A percentile compares a stretch with the other conserved stretches of the same genome.
Evolutionary conservation across 2,329 filamentous ascomycete species (phyloP).

Genomic region (Paramyrothecium roridum): DNA sequence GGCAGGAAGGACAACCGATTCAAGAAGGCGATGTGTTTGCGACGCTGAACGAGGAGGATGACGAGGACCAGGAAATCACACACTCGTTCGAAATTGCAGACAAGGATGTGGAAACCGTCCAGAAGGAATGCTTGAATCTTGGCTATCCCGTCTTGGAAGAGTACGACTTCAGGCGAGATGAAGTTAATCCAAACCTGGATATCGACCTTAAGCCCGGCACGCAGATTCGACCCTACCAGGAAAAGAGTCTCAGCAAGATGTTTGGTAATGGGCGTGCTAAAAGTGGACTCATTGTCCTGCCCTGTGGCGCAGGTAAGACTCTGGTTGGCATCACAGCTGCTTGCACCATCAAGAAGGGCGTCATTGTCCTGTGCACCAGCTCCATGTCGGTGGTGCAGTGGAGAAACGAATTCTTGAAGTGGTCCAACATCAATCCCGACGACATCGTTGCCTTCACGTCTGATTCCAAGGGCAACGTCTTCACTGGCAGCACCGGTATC

Average conservation of each 20-base stretch:
- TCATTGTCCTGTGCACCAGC: slow-evolving; percentile 92
- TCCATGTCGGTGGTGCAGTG: slow-evolving; percentile 98
- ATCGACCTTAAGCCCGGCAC: slow-evolving; percentile 89
- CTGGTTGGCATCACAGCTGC: slow-evolving; percentile 97
- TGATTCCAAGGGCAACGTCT: slow-evolving; percentile 76
- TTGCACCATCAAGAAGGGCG: slow-evolving; percentile 95
- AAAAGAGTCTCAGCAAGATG: slow-evolving; percentile 98
- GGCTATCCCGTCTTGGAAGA: slow-evolving; percentile 89
- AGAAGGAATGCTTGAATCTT: slow-evolving; percentile 84
- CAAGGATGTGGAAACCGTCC: slow-evolving; percentile 77
- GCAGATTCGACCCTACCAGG: slow-evolving; percentile 91
- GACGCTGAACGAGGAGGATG: slow-evolving; percentile 76
- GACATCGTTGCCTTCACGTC: slow-evolving; percentile 95
- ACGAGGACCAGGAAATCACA: slow-evolving; percentile 82
- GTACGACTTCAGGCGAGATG: slow-evolving; percentile 94
- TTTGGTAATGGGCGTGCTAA: slow-evolving; percentile 97
- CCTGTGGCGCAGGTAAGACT: slow-evolving; percentile 95
- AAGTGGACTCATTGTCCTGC: slow-evolving; percentile 94
- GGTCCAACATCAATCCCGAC: slow-evolving; percentile 91
- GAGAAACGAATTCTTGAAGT: slow-evolving; percentile 94
- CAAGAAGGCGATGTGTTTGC: slow-evolving; percentile 69
- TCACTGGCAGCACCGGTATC: slow-evolving; percentile 87
- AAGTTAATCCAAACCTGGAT: slow-evolving; percentile 83
- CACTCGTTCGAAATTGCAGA: slow-evolving; percentile 91
- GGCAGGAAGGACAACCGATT: slow-evolving; percentile 44